phyloP scores from a whole-genome alignment of 352 stramenopile species.

The Phytophthora nicotianae region DNA sequence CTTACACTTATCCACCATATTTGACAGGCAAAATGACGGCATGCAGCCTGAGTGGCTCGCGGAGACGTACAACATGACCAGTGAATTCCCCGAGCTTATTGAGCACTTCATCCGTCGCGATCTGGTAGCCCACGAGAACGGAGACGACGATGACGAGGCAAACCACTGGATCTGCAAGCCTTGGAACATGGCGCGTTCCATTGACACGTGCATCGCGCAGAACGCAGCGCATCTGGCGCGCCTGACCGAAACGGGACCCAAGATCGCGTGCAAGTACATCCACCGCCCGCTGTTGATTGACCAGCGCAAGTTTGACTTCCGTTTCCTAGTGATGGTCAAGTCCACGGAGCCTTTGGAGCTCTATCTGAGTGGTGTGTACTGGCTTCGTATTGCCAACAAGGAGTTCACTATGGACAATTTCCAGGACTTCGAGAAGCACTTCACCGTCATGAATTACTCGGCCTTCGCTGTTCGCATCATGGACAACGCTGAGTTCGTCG shows the following conservation, averaged over 20 bases:
- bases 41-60: slow-evolving; percentile 49
- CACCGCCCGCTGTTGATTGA: slow-evolving; percentile 58
- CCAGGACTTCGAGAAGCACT: slow-evolving; percentile 64
- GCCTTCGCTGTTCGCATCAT: slow-evolving; percentile 57
- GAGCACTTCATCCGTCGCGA: slow-evolving; percentile 50
- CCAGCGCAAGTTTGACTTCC: slow-evolving; percentile 64
- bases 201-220: slow-evolving; percentile 59
- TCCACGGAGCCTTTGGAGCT: slow-evolving; percentile 53
- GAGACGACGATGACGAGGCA: slow-evolving; percentile 40
- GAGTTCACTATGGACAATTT: slow-evolving; percentile 65
- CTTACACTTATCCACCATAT: slow-evolving; percentile 3
- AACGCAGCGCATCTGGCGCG: slow-evolving; percentile 51
- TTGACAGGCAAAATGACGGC: slow-evolving; percentile 43
- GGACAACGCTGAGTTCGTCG: slow-evolving; percentile 51
- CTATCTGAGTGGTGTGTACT: slow-evolving; percentile 59
- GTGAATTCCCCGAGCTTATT: slow-evolving; percentile 58
- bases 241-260: slow-evolving; percentile 55
- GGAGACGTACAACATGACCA: slow-evolving; percentile 63
- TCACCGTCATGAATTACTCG: slow-evolving; percentile 72
- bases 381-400: slow-evolving; percentile 61
- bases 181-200: slow-evolving; percentile 66
- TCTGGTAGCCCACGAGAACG: slow-evolving; percentile 31
- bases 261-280: slow-evolving; percentile 65
- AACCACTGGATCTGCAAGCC: slow-evolving; percentile 73
- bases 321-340: slow-evolving; percentile 64